These are phyloP conservation scores for Apiospora marii DNA, from an alignment of 2,329 filamentous ascomycete genomes.

Conservation along the genomic window DNA sequence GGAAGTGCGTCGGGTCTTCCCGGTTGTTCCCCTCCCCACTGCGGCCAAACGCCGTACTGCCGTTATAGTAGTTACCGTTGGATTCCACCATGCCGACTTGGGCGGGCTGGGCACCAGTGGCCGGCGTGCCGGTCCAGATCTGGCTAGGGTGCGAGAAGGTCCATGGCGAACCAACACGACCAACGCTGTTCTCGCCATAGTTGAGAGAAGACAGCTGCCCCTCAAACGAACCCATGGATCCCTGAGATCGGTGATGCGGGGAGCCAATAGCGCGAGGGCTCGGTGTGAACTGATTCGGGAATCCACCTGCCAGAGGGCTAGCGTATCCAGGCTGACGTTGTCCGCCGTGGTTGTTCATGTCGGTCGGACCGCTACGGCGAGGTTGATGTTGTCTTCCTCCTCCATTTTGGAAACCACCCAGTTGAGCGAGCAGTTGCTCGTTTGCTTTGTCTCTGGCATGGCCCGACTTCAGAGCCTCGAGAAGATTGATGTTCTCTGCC, in stretches of 20 bases:
- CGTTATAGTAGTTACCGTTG: constrained; percentile 40
- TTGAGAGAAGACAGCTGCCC: constrained; percentile 21
- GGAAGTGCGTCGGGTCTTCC: constrained; percentile 38
- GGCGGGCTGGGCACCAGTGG: constrained; percentile 23
- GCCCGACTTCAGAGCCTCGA: constrained; percentile 11
- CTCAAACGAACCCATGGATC: constrained; percentile 13
- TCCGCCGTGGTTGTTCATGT: not conserved
- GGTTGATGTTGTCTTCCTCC: not conserved
- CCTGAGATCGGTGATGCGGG: not conserved
- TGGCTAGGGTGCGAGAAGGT: constrained; percentile 39
- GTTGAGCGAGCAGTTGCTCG: not conserved
- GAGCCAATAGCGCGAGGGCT: constrained; percentile 3
- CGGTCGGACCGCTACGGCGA: not conserved
- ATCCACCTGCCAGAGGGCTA: constrained; percentile 9
- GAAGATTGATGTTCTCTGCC: constrained; percentile 1
- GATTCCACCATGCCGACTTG: constrained; percentile 35
- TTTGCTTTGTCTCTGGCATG: constrained; percentile 1
- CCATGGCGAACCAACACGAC: not conserved
- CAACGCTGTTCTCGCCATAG: constrained; percentile 14
- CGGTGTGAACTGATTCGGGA: not conserved
- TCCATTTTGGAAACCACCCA: not conserved
- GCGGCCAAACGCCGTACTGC: constrained; percentile 38
- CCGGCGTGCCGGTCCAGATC: constrained; percentile 57
- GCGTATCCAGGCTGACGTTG: not conserved
- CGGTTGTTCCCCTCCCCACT: constrained; percentile 35